phyloP scores from a whole-genome alignment of 1,284 basidiomycete genomes.

The Takashimella koratensis region DNA sequence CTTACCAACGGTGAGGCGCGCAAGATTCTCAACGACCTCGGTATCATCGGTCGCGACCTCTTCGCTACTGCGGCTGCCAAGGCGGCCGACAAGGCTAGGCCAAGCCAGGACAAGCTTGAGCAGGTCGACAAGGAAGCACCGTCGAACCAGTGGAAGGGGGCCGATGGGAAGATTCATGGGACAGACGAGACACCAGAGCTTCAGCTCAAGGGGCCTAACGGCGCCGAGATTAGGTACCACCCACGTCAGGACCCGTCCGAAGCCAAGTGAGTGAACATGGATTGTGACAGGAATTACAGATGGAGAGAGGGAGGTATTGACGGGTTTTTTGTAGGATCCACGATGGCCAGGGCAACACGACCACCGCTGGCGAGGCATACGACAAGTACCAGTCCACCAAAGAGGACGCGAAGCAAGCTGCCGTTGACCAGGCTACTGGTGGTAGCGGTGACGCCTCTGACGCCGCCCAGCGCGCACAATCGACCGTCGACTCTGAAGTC shows the following conservation, averaged over 20 bases:
- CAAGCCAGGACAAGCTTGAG: conserved; percentile 61
- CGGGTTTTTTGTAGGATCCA: conserved; percentile 25
- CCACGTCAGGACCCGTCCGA: conserved; percentile 44
- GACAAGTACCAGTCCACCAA: conserved; percentile 45
- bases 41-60: conserved; percentile 78
- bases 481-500: neutral
- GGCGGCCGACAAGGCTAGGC: conserved; percentile 68
- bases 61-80: conserved; percentile 72
- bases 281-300: no score
- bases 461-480: conserved; percentile 52
- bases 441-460: conserved; percentile 46
- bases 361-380: conserved; percentile 42
- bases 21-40: conserved; percentile 78
- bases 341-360: conserved; percentile 43
- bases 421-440: conserved; percentile 11
- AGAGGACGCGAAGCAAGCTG: conserved; percentile 35
- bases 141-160: conserved; percentile 55
- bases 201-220: conserved; percentile 41
- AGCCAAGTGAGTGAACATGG: conserved; percentile 34
- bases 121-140: conserved; percentile 68
- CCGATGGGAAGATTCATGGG: conserved; percentile 50
- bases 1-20: conserved; percentile 88
- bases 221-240: conserved; percentile 50
- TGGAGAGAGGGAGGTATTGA: no score
- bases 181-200: conserved; percentile 45